Base-by-base conservation (phyloP, 768 basidiomycete genomes). In the Serendipita vermifera region DNA sequence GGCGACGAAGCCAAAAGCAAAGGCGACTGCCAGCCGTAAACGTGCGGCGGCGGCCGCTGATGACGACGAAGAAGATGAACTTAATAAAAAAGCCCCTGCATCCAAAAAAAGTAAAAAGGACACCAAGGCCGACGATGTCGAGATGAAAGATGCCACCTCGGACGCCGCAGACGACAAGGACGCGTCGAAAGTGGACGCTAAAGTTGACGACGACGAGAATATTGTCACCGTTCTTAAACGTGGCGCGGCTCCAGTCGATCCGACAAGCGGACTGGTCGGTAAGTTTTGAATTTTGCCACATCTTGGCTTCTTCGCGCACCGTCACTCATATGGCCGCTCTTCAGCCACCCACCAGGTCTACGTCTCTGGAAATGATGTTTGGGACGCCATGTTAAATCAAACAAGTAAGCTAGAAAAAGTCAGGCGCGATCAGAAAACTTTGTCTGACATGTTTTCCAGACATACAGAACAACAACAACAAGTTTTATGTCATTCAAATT, bases 401-500 rank as follows among this genome's bases (percentile, higher is more conserved):
- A 51, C 46, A 4, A 51, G n/a, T n/a, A n/a, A n/a, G n/a, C n/a
- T n/a, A n/a, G n/a, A n/a, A n/a, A n/a, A n/a, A n/a, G n/a, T n/a
- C n/a, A n/a, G n/a, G n/a, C n/a, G n/a, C n/a, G n/a, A n/a, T n/a
- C n/a, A n/a, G n/a, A n/a, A n/a, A n/a, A n/a, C n/a, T n/a, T n/a
- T n/a, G n/a, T n/a, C n/a, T n/a, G n/a, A n/a, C n/a, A n/a, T n/a
- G n/a, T n/a, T n/a, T n/a, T n/a, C n/a, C n/a, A n/a, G n/a, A 51
- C 22, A 51, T 51, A 15, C 65, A 66, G 29, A 65, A 67, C 55
- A 79, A 79, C 62, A 58, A 55, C 60, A 61, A 61, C 58, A 80
- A 81, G 77, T 81, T 78, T 65, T 81, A 81, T 55, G 77, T 79
- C 2, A 65, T 81, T 14, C 79, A 81, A 58, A 66, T 81, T 4